Evolutionary conservation across 2,329 filamentous ascomycete genomes (phyloP).

Genomic region (Trichocomaceae sp.): DNA sequence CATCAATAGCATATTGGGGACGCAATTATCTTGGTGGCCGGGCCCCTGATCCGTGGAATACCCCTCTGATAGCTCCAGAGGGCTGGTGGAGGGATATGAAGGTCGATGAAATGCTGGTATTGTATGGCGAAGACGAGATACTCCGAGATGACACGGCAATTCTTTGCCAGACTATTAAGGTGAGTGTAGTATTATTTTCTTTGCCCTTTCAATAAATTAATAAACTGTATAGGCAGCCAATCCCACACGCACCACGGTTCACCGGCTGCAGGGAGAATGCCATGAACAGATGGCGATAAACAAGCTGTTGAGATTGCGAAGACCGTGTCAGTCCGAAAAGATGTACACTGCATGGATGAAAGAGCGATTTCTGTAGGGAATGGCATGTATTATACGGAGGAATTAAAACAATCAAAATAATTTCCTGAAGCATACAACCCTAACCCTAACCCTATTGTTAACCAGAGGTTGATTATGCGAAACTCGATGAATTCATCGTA

Average conservation of each 20-base stretch:
- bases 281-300: conserved; percentile 10
- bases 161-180: conserved; percentile 5
- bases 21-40: conserved; percentile 2
- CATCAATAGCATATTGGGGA: conserved; percentile 8
- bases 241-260: conserved; percentile 5
- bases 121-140: conserved; percentile 10
- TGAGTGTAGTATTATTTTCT: background rate
- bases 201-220: background rate
- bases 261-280: conserved; percentile 2
- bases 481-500: too few species aligned
- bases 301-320: background rate
- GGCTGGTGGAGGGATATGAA: conserved; percentile 10
- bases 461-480: too few species aligned
- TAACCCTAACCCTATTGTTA: background rate
- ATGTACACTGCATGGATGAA: conserved; percentile 8
- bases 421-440: background rate
- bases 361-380: conserved; percentile 5
- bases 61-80: conserved; percentile 4
- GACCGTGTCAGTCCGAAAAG: background rate
- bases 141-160: conserved; percentile 5
- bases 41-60: conserved; percentile 7
- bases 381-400: background rate
- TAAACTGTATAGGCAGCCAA: background rate
- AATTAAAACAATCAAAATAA: too few species aligned
- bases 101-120: conserved; percentile 3